phyloP scores from a whole-genome alignment of 2,329 filamentous ascomycete genomes.

The Venturia effusa region DNA sequence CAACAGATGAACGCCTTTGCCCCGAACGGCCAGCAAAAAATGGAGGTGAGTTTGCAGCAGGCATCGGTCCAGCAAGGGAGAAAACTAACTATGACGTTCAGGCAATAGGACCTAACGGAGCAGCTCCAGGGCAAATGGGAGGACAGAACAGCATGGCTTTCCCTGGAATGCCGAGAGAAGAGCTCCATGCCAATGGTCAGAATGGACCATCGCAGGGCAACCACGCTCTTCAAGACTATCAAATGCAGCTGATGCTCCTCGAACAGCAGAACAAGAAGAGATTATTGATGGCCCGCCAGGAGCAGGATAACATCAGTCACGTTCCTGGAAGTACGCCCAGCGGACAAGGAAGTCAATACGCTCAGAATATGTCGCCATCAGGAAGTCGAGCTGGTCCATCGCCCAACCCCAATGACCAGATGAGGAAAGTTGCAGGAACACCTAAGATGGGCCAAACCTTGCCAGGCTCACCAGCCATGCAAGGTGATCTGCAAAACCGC shows the following conservation, averaged over 20 bases:
- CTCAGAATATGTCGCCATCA: conserved; percentile 51
- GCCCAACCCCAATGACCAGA: conserved; percentile 66
- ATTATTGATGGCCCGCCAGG: conserved; percentile 70
- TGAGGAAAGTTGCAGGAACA: conserved; percentile 55
- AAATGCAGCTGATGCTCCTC: conserved; percentile 80
- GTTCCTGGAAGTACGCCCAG: conserved; percentile 30
- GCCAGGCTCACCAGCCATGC: conserved; percentile 55
- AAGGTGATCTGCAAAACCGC: conserved; percentile 56
- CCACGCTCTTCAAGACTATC: conserved; percentile 75
- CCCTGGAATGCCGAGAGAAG: conserved; percentile 22
- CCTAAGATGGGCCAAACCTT: conserved; percentile 62
- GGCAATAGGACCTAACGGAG: conserved; percentile 61
- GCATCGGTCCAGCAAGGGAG: conserved; percentile 32
- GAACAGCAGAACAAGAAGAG: conserved; percentile 84
- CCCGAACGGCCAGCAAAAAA: conserved; percentile 60
- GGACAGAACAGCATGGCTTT: conserved; percentile 46
- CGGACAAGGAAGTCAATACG: conserved; percentile 35
- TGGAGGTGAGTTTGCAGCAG: conserved; percentile 48
- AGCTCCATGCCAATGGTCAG: conserved; percentile 34
- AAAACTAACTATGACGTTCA: conserved; percentile 56
- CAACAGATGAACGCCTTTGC: conserved; percentile 61
- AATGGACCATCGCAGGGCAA: conserved; percentile 45
- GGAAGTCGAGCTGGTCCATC: conserved; percentile 59
- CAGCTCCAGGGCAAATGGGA: conserved; percentile 56
- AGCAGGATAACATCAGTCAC: conserved; percentile 57